Evolutionary conservation across 1,284 basidiomycete species (phyloP), one percentile per base, ranked within the genome.

Genomic region (Sutorius eximius): DNA sequence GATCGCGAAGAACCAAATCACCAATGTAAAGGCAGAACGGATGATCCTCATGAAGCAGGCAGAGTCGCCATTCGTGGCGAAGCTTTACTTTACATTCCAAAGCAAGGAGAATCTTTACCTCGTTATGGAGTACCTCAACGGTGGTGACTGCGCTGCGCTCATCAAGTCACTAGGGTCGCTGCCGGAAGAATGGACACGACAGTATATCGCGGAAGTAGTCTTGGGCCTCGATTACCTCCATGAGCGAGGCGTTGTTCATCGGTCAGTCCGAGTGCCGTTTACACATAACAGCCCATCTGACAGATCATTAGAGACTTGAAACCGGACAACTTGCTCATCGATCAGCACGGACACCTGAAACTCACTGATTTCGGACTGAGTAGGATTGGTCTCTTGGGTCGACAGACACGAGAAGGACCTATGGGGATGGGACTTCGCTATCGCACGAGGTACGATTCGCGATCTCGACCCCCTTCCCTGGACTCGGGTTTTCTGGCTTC

Each of bases 1-100:
- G 97, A 98, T 99, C 69, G 94, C 97, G 45, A 99, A 99, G 83
- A 99, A 99, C 77, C 97, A 99, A 74, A 97, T 99, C 73, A 99
- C 97, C 53, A 99, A 99, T 69, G 96, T 99, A 72, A 99, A 98
- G 76, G 97, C 97, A 3, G 97, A 99, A 76, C 85, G 97, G 53
- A 98, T 96, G 86, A 99, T 99, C 67, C 81, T 99, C 61, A 99
- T 99, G 97, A 96, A 95, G 70, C 96, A 99, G 72, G 92, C 97
- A 0, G 95, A 98, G 73, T 98, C 95, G 12, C 95, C 97, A n/a
- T 98, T 99, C 76, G 96, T 99, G 45, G 95, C 95, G 30, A 96
- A 98, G 75, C 79, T 99, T 33, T 99, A 93, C 78, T 99, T 97
- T 75, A 98, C 97, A 34, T 99, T 99, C 80, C 97, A 99, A 76